Percentiles rank a stretch among this genome's conserved stretches.
phyloP scores from a whole-genome alignment of 2,329 filamentous ascomycete genomes.

The Trichophyton benhamiae region DNA sequence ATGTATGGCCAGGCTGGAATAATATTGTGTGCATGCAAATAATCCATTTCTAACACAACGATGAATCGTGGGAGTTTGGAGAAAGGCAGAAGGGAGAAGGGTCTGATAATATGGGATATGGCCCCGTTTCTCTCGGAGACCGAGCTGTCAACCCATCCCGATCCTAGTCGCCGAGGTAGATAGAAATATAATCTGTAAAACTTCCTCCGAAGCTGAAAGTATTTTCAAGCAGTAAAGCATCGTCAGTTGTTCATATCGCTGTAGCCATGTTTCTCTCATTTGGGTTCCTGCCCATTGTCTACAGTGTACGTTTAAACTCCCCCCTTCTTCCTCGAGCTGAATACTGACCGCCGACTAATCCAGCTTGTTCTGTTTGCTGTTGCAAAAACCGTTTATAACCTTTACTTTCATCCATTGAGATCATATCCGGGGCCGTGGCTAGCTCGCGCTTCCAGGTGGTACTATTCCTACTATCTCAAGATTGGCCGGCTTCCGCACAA shows the following conservation, averaged over 20 bases:
- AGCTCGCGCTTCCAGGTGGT: slow-evolving; percentile 17
- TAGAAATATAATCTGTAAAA: neutral
- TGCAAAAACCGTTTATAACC: slow-evolving; percentile 16
- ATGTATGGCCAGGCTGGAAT: neutral
- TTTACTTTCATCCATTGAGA: slow-evolving; percentile 22
- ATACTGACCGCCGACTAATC: neutral
- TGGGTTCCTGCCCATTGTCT: neutral
- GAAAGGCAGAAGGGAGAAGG: neutral
- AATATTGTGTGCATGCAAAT: neutral
- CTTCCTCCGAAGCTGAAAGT: neutral
- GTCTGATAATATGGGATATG: neutral
- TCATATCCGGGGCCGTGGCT: slow-evolving; percentile 20
- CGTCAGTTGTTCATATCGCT: neutral
- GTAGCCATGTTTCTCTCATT: neutral
- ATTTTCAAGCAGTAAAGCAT: neutral
- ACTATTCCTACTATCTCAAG: slow-evolving; percentile 12
- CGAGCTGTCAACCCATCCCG: neutral
- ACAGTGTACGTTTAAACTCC: neutral
- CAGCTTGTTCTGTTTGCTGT: neutral
- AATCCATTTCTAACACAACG: neutral
- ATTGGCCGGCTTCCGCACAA: slow-evolving; percentile 11
- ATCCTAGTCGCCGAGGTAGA: neutral
- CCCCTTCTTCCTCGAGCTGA: neutral
- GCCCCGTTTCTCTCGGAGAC: neutral
- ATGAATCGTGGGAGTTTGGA: neutral